These are phyloP conservation scores for Fusarium phyllophilum DNA, from an alignment of 2,329 filamentous ascomycete genomes.

Conservation along the genomic window DNA sequence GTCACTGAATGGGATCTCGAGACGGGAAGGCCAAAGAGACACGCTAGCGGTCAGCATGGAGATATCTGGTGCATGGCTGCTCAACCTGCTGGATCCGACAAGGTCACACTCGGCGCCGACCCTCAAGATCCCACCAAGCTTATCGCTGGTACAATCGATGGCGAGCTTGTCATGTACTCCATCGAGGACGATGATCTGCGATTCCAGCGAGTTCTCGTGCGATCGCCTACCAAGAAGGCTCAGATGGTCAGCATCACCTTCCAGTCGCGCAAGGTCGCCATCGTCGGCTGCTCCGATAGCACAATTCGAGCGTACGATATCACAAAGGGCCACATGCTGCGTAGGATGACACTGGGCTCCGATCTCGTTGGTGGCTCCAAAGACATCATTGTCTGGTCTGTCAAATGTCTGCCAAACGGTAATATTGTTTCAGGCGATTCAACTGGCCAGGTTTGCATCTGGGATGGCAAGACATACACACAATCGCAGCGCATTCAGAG, in stretches of 20 bases:
- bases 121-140: constrained; percentile 67
- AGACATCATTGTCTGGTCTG: constrained; percentile 91
- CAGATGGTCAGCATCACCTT: constrained; percentile 93
- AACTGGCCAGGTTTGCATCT: constrained; percentile 91
- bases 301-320: constrained; percentile 93
- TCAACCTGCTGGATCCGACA: constrained; percentile 68
- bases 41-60: constrained; percentile 91
- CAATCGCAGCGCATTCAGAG: constrained; percentile 85
- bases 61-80: constrained; percentile 97
- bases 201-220: constrained; percentile 79
- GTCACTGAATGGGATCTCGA: constrained; percentile 96
- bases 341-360: constrained; percentile 86
- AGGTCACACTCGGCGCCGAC: constrained; percentile 36
- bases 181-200: constrained; percentile 85
- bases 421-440: constrained; percentile 96
- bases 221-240: constrained; percentile 83
- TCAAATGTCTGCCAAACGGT: constrained; percentile 86
- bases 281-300: constrained; percentile 96
- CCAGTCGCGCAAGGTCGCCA: constrained; percentile 82
- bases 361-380: constrained; percentile 81
- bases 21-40: constrained; percentile 78
- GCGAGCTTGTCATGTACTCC: constrained; percentile 86
- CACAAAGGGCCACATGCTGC: constrained; percentile 77
- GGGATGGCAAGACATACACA: constrained; percentile 92
- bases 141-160: constrained; percentile 89